Percentiles rank a stretch among this genome's conserved stretches.
Evolutionary conservation across 257 asterid species (phyloP).

Genomic region (Catharanthus roseus): DNA sequence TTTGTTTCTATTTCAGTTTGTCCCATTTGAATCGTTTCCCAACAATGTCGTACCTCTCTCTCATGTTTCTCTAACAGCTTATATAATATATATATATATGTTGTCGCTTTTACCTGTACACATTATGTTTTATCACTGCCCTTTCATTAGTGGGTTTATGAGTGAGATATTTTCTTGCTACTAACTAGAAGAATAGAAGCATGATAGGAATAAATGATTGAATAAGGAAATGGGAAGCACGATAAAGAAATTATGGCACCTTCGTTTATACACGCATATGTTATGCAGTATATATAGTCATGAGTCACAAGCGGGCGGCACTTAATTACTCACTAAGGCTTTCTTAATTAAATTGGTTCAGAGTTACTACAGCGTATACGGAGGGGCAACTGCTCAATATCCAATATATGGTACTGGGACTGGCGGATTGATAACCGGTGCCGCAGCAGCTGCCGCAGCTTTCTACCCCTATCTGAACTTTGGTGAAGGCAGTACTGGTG

Average conservation of each 20-base stretch:
- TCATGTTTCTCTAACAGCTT: too few relatives aligned
- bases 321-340: not conserved
- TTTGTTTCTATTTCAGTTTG: not conserved
- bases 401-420: slow-evolving; percentile 60
- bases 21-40: not conserved
- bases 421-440: slow-evolving; percentile 50
- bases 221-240: not conserved
- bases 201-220: not conserved
- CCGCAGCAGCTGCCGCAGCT: slow-evolving; percentile 44
- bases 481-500: slow-evolving; percentile 52
- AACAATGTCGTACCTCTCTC: not conserved
- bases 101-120: too few relatives aligned
- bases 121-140: not conserved
- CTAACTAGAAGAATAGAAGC: not conserved
- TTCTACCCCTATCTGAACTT: slow-evolving; percentile 76
- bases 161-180: not conserved
- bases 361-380: slow-evolving; percentile 78
- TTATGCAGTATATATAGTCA: not conserved
- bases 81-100: too few relatives aligned
- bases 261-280: too few relatives aligned
- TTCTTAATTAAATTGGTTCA: slow-evolving; percentile 13
- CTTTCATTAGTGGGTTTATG: not conserved
- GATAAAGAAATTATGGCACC: not conserved
- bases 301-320: not conserved
- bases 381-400: slow-evolving; percentile 63